A percentile compares a stretch with the other conserved stretches of the same genome.
Conservation (phyloP, 179 eudicot species). For the Beta lomatogona region DNA sequence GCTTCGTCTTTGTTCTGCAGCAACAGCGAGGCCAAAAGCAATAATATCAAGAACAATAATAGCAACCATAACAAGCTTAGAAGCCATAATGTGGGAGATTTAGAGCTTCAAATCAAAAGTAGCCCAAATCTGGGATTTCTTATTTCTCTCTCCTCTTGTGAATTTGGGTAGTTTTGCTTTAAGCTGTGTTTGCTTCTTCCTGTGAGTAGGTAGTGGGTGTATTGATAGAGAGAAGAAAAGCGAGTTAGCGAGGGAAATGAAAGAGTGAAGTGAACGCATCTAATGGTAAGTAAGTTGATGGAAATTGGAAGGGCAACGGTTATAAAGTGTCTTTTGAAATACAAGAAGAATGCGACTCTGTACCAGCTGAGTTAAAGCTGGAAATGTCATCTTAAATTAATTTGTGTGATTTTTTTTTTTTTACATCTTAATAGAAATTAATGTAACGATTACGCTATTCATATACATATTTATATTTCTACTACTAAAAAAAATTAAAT, state of each 20-base stretch:
- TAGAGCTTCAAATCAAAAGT: neutral
- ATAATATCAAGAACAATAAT: conserved; percentile 39
- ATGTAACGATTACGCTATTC: too few relatives aligned
- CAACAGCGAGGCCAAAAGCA: conserved; percentile 51
- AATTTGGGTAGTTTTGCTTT: too few relatives aligned
- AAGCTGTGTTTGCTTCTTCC: neutral
- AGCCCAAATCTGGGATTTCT: conserved; percentile 1
- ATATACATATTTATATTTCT: too few relatives aligned
- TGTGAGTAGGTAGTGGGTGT: neutral
- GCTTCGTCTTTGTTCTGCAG: conserved; percentile 50
- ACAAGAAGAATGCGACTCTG: conserved; percentile 2
- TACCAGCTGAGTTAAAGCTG: conserved; percentile 10
- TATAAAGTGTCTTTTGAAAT: neutral
- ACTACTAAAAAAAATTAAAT: too few relatives aligned
- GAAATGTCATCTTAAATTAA: conserved; percentile 7
- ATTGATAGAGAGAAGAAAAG: neutral
- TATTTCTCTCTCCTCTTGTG: too few relatives aligned
- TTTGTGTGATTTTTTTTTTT: neutral
- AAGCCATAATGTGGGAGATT: conserved; percentile 36
- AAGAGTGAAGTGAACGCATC: conserved; percentile 25
- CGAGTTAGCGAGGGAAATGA: conserved; percentile 20
- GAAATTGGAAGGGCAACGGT: conserved; percentile 12
- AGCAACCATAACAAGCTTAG: conserved; percentile 34
- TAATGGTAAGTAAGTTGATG: neutral
- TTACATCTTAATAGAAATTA: neutral